Base-by-base conservation (phyloP, 177 flowering plant species). In the Vitis hybrid region DNA sequence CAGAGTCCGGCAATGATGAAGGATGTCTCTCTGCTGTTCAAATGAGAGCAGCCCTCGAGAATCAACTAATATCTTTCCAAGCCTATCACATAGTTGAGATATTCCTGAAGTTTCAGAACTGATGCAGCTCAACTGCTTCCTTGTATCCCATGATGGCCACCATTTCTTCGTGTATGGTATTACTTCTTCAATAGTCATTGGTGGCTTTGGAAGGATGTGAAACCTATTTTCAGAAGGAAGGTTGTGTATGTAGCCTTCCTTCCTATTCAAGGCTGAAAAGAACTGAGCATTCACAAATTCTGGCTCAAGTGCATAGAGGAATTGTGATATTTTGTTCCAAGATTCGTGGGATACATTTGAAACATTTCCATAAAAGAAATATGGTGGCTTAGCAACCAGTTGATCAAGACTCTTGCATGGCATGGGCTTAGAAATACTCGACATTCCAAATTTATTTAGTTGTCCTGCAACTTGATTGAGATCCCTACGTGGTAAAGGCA, bases 61-160 rank as follows among this genome's bases (percentile, higher is more conserved):
- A 57, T 80, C 75, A 48, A 27, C 27, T 19, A 93, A 59, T 2
- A 79, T 79, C 74, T 71, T 82, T 70, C 82, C 89, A 54, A 93
- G 82, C 73, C 86, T 80, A 15, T 87, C 88, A 69, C 98, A 91
- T 4, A 85, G 76, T 68, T 80, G 83, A 65, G 86, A 52, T 51
- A 75, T 56, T 57, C 86, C 91, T 24, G 3, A 60, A 17, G 77
- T 75, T 56, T 86, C 95, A 15, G 79, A 67, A 70, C 40, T 76
- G 65, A 88, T 84, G 79, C 85, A 77, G 68, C 72, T 85, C 72
- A 93, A 67, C 46, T 88, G 87, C 74, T 89, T 91, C 78, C 99
- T 83, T 11, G 84, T 81, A 76, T 95, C 98, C 99, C 99, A 91
- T 1, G 90, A 77, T 18, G 99, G 98, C 97, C 98, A 91, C 91